Evolutionary conservation across 225 moss, liverwort and hornwort species (phyloP), one percentile per base, ranked within the genome.

Genomic region (Bryum argenteum): DNA sequence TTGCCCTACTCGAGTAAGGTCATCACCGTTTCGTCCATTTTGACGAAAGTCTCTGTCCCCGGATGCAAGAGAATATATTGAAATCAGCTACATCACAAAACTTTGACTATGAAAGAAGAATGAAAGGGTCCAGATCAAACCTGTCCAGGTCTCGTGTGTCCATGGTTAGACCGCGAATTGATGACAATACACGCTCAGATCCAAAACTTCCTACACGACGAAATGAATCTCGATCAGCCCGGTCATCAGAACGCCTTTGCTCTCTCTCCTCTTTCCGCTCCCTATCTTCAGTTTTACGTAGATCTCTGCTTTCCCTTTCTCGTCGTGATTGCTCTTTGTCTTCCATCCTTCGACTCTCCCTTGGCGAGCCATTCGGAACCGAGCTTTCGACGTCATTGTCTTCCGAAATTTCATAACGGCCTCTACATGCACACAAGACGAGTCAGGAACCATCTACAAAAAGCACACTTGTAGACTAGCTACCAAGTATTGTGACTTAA

Each of bases 331-430:
- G 67, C 33, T 88, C 87, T 40, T 52, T 75, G 58, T 76, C 80
- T 61, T 88, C 86, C 61, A 57, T 71, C 80, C 76, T 78, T 38
- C 67, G 63, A 14, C 70, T 71, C 41, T 83, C 83, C 67, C 69
- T 82, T 6, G 79, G 81, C 47, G 80, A 78, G 62, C 68, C 79
- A 76, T 82, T 78, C 82, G 75, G 73, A 56, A 57, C 58, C 58
- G 80, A 68, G 58, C 82, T 80, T 66, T 81, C 89, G 18, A 69
- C 15, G 69, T 89, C 87, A 55, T 63, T 66, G 38, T 81, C 84
- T 18, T 86, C 88, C 71, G 77, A 84, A 11, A 88, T 83, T 76
- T 89, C 87, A 72, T 85, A 89, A 39, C 89, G 76, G 42, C 89
- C 81, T 75, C 90, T 88, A 74, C 77, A 70, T 52, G 66, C 54